Evolutionary conservation across 2,329 filamentous ascomycete species (phyloP).

Genomic region (Apiospora malaysiana): DNA sequence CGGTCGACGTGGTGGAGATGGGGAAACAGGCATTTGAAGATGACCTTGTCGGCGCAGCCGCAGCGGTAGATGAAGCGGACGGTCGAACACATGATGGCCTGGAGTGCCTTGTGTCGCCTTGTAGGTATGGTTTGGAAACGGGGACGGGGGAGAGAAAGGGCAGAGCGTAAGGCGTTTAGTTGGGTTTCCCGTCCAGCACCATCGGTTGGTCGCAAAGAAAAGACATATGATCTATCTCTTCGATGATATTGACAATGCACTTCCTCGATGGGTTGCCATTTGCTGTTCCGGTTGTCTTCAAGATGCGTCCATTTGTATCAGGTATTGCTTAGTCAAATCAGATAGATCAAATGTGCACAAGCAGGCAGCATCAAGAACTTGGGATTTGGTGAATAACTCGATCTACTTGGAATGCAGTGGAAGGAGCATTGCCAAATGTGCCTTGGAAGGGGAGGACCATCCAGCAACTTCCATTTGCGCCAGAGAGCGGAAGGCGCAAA

Average conservation of each 20-base stretch:
- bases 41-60: conserved; percentile 25
- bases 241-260: neutral
- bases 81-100: conserved; percentile 15
- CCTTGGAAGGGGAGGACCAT: neutral
- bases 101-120: neutral
- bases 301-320: neutral
- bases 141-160: neutral
- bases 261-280: neutral
- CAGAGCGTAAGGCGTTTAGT: neutral
- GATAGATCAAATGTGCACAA: neutral
- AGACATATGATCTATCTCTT: neutral
- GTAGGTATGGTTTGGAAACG: neutral
- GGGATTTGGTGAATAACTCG: neutral
- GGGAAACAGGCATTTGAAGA: conserved; percentile 24
- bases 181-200: neutral
- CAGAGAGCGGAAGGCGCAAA: neutral
- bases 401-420: neutral
- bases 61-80: conserved; percentile 30
- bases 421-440: neutral
- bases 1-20: neutral
- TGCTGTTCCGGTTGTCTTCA: neutral
- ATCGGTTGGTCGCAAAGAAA: too few relatives aligned
- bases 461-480: neutral
- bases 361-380: neutral
- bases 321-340: neutral